These are phyloP conservation scores for Arthroderma uncinatum DNA, from an alignment of 2,329 filamentous ascomycete species.

Conservation along the genomic window DNA sequence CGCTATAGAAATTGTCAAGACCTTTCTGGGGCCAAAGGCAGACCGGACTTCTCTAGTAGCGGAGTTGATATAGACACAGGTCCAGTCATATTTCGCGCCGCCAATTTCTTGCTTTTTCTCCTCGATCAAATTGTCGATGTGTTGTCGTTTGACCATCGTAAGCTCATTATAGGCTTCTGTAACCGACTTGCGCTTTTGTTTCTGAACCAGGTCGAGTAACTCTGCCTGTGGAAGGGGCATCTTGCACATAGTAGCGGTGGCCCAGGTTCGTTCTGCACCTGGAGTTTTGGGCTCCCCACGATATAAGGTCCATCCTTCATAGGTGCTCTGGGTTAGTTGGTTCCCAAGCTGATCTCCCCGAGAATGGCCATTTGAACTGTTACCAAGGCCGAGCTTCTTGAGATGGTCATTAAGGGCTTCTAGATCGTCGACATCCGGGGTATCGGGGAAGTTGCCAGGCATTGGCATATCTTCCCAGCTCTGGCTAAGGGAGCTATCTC, in stretches of 20 bases:
- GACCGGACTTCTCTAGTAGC: constrained; percentile 20
- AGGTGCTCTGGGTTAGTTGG: constrained; percentile 8
- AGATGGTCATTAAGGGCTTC: constrained; percentile 9
- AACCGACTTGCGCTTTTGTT: constrained; percentile 21
- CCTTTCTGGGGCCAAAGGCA: neutral
- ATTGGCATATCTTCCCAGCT: neutral
- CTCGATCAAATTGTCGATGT: constrained; percentile 28
- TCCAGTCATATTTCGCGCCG: constrained; percentile 27
- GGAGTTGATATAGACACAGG: constrained; percentile 27
- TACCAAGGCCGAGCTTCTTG: constrained; percentile 10
- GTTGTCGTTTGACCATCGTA: constrained; percentile 21
- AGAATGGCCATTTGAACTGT: neutral
- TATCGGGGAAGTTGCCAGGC: neutral
- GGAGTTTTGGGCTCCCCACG: constrained; percentile 21
- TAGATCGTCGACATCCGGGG: constrained; percentile 6
- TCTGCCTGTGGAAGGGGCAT: constrained; percentile 27
- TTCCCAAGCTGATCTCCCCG: constrained; percentile 3
- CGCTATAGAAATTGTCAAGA: neutral
- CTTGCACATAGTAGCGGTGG: constrained; percentile 19
- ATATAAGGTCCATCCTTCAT: constrained; percentile 29
- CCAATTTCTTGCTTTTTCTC: constrained; percentile 20
- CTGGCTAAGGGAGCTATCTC: neutral
- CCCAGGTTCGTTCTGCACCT: constrained; percentile 26
- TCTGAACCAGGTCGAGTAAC: constrained; percentile 23
- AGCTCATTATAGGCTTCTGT: constrained; percentile 24